Evolutionary conservation across 345 rosid species (phyloP), one percentile per base, ranked within the genome.

Genomic region (Eutrema japonicum): DNA sequence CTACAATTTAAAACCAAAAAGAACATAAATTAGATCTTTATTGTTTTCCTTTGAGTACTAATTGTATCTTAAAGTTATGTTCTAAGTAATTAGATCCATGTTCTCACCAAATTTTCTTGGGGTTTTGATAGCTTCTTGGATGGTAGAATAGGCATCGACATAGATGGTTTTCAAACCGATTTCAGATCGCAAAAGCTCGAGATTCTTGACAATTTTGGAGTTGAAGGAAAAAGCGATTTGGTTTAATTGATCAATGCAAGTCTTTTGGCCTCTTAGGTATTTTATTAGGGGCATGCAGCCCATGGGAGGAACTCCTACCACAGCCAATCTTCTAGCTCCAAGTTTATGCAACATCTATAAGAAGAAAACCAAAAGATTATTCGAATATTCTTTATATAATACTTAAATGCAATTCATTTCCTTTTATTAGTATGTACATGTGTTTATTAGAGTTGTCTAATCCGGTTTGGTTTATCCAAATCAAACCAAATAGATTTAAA

Each of bases 241-340:
- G 82, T 93, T 93, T 32, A 78, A 77, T 42, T 80, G 72, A 49
- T 81, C 85, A 8, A 83, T 82, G 12, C 98, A 91, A 4, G 72
- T 78, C 8, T 70, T 65, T 71, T 82, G 72, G 71, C 68, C 80
- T 78, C 8, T 66, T 27, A 90, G 64, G 7, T 92, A 87, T 82
- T 78, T 89, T 1, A 89, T 86, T 6, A 91, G 55, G 22, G 97
- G 98, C 89, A 93, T 80, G 76, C 98, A 93, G 7, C 98, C 98
- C 66, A 93, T 37, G 2, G 97, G 97, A 35, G 96, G 97, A 29
- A 93, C 84, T 59, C 98, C 98, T 6, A 93, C 96, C 9, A 89
- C 80, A 14, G 82, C 89, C 76, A 91, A 18, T 71, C 90, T 83
- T 42, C 68, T 85, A 5, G 84, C 81, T 43, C 98, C 96, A 42